A percentile compares a stretch with the other conserved stretches of the same genome.
Evolutionary conservation across 192 early-diverging fungal species (phyloP).

Genomic region (Dissophora ornata): DNA sequence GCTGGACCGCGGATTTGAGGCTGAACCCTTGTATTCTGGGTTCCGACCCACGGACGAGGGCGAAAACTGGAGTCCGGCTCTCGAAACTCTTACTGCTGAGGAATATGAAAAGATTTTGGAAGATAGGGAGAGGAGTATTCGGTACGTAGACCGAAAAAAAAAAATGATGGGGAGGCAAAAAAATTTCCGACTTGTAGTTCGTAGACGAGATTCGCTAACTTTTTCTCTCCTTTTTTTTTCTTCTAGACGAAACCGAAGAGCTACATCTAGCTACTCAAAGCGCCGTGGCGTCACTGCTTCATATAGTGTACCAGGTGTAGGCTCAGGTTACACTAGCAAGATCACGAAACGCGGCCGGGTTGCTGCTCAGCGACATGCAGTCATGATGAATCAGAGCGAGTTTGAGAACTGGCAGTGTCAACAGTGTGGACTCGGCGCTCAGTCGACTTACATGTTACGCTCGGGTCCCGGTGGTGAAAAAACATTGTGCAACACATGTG

Average conservation of each 20-base stretch:
- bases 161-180: too few relatives aligned
- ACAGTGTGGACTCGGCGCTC: slow-evolving; percentile 52
- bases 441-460: slow-evolving; percentile 49
- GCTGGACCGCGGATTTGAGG: slow-evolving; percentile 58
- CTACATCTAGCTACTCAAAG: slow-evolving; percentile 38
- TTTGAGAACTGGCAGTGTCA: slow-evolving; percentile 52
- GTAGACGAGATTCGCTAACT: too few relatives aligned
- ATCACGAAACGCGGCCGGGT: slow-evolving; percentile 19
- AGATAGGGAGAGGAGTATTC: slow-evolving; percentile 65
- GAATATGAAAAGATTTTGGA: slow-evolving; percentile 70
- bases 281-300: slow-evolving; percentile 19
- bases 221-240: neutral
- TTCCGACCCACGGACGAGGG: slow-evolving; percentile 63
- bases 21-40: slow-evolving; percentile 55
- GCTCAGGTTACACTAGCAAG: slow-evolving; percentile 8
- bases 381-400: slow-evolving; percentile 32
- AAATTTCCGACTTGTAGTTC: too few relatives aligned
- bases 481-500: slow-evolving; percentile 57
- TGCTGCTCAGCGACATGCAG: neutral
- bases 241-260: slow-evolving; percentile 55
- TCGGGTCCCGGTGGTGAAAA: slow-evolving; percentile 56
- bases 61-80: slow-evolving; percentile 62
- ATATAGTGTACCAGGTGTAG: neutral
- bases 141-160: slow-evolving; percentile 57
- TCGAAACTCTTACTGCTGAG: slow-evolving; percentile 67